Evolutionary conservation across 2,329 filamentous ascomycete genomes (phyloP).

Genomic region (Fusarium concolor): DNA sequence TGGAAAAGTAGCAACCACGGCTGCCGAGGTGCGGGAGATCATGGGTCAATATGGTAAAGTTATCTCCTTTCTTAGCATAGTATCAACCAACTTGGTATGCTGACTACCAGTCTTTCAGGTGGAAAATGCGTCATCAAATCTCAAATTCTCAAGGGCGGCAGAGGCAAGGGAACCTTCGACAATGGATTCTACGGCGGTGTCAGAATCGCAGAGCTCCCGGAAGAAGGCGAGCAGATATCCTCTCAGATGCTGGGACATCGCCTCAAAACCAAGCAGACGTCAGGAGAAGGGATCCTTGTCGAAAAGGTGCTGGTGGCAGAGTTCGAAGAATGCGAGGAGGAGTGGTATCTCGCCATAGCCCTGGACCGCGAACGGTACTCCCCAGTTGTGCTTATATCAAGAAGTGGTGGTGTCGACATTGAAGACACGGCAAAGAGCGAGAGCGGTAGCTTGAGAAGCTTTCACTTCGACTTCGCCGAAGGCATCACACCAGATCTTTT

Average conservation of each 20-base stretch:
- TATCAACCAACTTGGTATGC: accelerated
- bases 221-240: neutral
- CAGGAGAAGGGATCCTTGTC: neutral
- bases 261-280: constrained; percentile 4
- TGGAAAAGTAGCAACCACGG: neutral
- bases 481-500: neutral
- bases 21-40: neutral
- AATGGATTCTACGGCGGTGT: neutral
- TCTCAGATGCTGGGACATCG: neutral
- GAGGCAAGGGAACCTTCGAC: constrained; percentile 4
- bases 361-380: neutral
- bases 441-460: neutral
- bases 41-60: neutral
- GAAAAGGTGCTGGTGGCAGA: neutral
- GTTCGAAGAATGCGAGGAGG: neutral
- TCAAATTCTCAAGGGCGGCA: neutral
- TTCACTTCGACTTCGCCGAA: neutral
- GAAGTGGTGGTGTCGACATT: neutral
- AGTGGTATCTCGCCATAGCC: constrained; percentile 5
- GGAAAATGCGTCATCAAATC: constrained; percentile 10
- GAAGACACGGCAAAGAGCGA: neutral
- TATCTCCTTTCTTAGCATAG: neutral
- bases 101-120: neutral
- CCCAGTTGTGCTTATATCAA: neutral
- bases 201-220: neutral